Evolutionary conservation across 176 grass and related monocot genomes (phyloP).

Genomic region (Lolium rigidum): DNA sequence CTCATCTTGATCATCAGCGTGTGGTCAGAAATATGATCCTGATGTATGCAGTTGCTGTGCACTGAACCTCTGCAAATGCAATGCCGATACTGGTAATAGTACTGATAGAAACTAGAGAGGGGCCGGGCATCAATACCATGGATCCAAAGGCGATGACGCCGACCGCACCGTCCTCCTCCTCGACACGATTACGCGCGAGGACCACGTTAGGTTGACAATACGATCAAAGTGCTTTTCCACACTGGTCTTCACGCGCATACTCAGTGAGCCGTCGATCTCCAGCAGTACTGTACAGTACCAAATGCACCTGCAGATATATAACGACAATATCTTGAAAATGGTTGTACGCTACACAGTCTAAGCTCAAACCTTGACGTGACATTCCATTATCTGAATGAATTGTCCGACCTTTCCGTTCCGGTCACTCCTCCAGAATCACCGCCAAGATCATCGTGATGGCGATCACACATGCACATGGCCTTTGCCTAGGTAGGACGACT

Average conservation of each 20-base stretch:
- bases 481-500: no score
- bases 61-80: no score
- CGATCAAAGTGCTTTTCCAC: not conserved
- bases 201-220: not conserved
- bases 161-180: constrained; percentile 8
- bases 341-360: no score
- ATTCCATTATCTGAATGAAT: no score
- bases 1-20: no score
- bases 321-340: no score
- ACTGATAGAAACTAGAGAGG: not conserved
- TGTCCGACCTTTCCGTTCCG: no score
- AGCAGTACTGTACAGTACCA: not conserved
- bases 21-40: no score
- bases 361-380: no score
- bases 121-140: no score
- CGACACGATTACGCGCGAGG: constrained; percentile 14
- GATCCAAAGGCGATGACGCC: not conserved
- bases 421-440: not conserved
- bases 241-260: not conserved
- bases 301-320: not conserved
- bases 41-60: no score
- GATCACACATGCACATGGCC: not conserved
- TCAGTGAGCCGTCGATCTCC: not conserved
- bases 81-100: no score
- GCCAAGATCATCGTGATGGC: not conserved